Base-by-base conservation (phyloP, 805 yeast species). In the Vanderwaltozyma yarrowii region DNA sequence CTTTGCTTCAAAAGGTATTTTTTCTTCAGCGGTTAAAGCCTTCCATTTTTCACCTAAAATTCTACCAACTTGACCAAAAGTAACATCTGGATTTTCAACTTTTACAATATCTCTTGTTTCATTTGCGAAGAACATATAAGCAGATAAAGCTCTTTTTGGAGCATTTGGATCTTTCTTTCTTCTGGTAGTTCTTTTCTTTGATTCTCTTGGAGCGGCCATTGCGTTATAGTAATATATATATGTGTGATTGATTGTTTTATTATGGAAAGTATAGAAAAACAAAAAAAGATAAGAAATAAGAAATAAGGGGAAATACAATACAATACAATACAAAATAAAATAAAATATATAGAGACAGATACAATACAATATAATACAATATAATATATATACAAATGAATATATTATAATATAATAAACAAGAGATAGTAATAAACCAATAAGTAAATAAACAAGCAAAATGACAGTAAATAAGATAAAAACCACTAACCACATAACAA, bases 41-140 rank as follows among this genome's bases (percentile, higher is more conserved):
- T 86, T 87, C 98, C 98, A 92, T 67, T 75, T 82, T 66, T 87
- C 96, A 65, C 98, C 98, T 56, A 92, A 77, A 45, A 86, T 65
- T 67, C 81, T 86, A 61, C 97, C 97, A 49, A 92, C 89, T 69
- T 87, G 92, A 51, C 94, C 98, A 59, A 92, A 92, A 31, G 88
- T 69, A 53, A 88, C 83, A 62, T 95, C 96, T 56, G 97, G 96
- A 74, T 89, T 87, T 65, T 88, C 97, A 45, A 89, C 79, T 65
- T 95, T 79, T 51, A 92, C 95, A 48, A 78, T 76, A 66, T 89
- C 96, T 73, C 98, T 87, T 75, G 84, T 83, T 60, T 87, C 96
- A 62, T 85, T 87, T 54, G 98, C 97, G 61, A 88, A 92, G 77
- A 85, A 89, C 97, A 92, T 88, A 80, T 89, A 92, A 35, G 97